A percentile compares a stretch with the other conserved stretches of the same genome.
Conservation (phyloP, 2,329 filamentous ascomycete genomes). For the Aspergillus sp. region DNA sequence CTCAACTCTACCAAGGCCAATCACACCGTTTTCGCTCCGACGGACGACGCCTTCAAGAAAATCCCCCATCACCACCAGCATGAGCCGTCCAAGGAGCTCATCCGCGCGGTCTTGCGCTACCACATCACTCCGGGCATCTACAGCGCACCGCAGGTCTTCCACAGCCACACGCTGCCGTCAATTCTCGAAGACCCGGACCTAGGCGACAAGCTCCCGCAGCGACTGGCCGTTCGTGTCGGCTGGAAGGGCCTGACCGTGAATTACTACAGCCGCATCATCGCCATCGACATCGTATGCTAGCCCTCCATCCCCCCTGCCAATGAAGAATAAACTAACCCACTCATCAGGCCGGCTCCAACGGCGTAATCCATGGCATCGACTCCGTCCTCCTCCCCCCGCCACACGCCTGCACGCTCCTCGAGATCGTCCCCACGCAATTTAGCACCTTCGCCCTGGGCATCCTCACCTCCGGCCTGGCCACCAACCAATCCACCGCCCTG, state of each 20-base stretch:
- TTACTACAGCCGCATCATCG: constrained; percentile 70
- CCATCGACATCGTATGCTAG: constrained; percentile 67
- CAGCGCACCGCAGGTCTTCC: constrained; percentile 63
- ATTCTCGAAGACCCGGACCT: constrained; percentile 58
- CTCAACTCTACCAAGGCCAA: constrained; percentile 74
- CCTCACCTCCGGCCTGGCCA: neutral
- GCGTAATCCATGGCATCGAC: constrained; percentile 4
- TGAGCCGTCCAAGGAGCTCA: constrained; percentile 66
- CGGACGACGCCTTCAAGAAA: constrained; percentile 71
- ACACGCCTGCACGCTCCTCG: neutral
- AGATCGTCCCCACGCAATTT: constrained; percentile 2
- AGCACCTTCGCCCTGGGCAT: constrained; percentile 3
- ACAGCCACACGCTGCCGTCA: constrained; percentile 72
- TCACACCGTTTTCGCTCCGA: constrained; percentile 78
- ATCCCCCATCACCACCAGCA: constrained; percentile 43
- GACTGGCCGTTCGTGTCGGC: constrained; percentile 66
- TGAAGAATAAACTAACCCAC: no score
- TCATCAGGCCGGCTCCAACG: neutral
- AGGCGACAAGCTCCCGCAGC: constrained; percentile 62
- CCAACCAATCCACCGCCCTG: neutral
- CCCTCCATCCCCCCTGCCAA: constrained; percentile 66
- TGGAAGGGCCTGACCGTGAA: constrained; percentile 68
- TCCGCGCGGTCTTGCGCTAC: constrained; percentile 70
- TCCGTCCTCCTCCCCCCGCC: constrained; percentile 1
- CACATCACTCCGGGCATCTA: constrained; percentile 70